A percentile compares a stretch with the other conserved stretches of the same genome.
These are phyloP conservation scores for Lasiosphaeris hirsuta DNA, from an alignment of 495 filamentous ascomycete species.

Conservation along the genomic window DNA sequence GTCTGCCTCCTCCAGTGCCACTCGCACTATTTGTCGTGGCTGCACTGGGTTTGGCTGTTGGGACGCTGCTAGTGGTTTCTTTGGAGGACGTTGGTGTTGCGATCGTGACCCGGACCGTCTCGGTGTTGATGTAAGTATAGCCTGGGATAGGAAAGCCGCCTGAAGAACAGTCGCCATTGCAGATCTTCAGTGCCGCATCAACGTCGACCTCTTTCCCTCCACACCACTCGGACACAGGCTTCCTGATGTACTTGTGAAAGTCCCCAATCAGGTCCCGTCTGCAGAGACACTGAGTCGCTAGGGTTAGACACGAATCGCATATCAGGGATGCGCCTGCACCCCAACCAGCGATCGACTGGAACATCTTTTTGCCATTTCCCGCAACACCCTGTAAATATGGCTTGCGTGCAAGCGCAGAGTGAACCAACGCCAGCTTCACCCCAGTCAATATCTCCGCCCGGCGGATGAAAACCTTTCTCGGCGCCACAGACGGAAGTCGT, in stretches of 20 bases:
- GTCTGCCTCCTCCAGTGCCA: too few species aligned
- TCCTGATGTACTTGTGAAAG: neutral
- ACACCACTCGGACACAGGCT: neutral
- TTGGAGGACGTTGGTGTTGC: neutral
- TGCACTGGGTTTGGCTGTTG: too few species aligned
- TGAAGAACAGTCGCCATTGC: neutral
- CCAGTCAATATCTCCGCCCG: neutral
- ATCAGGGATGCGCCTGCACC: neutral
- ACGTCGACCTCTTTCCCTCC: neutral
- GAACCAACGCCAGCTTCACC: neutral
- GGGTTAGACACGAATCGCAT: neutral
- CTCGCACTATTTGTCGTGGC: too few species aligned
- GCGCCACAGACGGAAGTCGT: neutral
- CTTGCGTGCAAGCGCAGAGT: neutral
- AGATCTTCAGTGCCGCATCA: neutral
- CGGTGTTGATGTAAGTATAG: slow-evolving; percentile 1
- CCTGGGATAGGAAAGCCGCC: slow-evolving; percentile 5
- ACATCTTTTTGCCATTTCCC: neutral
- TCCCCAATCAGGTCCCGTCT: neutral
- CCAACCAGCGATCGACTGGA: neutral
- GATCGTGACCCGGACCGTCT: neutral
- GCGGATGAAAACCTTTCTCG: too few species aligned
- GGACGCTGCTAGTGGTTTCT: too few species aligned
- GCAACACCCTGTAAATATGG: neutral
- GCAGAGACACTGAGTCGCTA: neutral